Base-by-base conservation (phyloP, 495 filamentous ascomycete species). In the Letharia columbiana region DNA sequence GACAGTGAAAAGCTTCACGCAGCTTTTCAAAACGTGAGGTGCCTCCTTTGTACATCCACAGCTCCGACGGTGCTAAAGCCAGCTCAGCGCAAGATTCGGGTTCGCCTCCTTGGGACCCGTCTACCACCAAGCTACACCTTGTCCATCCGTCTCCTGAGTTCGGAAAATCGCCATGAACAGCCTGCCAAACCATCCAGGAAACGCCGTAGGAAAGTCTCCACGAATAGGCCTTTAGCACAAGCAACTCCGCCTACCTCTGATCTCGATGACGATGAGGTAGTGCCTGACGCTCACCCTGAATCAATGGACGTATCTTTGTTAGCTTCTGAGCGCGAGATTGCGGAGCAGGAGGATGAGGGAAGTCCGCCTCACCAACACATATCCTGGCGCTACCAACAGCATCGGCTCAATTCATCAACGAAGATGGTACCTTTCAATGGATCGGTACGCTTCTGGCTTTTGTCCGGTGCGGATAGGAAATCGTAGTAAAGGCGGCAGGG, bases 381-480 rank as follows among this genome's bases (percentile, higher is more conserved):
- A 90, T 71, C 74, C 82, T 0, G 85, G 87, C 31, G 83, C 87
- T 1, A 77, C 60, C 0, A 89, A 89, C 70, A 82, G 75, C 17
- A 84, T 89, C 45, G 81, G 79, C 6, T 88, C 85, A 13, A 77
- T 89, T 28, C 82, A 89, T 68, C 84, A 88, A 71, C 80, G 87
- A 3, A 74, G 77, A 6, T 90, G 87, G 87, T 85, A 81, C 64
- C 71, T 88, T 23, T 79, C 78, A 35, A 72, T 88, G 18, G 86
- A 89, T 60, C 76, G 82, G 3, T 67, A 66, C 8, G 77, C 76
- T 9, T 83, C 80, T 49, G 86, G 87, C 31, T 86, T 89, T 61
- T 70, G 73, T 18, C 74, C 68, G 57, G 42, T 63, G 23, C 68
- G 69, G 11, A 64, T 60, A 54, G 73, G 77, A 33, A 54, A 59